These are phyloP conservation scores for Hypoxylon rubiginosum DNA, from an alignment of 2,329 filamentous ascomycete genomes.

Conservation along the genomic window DNA sequence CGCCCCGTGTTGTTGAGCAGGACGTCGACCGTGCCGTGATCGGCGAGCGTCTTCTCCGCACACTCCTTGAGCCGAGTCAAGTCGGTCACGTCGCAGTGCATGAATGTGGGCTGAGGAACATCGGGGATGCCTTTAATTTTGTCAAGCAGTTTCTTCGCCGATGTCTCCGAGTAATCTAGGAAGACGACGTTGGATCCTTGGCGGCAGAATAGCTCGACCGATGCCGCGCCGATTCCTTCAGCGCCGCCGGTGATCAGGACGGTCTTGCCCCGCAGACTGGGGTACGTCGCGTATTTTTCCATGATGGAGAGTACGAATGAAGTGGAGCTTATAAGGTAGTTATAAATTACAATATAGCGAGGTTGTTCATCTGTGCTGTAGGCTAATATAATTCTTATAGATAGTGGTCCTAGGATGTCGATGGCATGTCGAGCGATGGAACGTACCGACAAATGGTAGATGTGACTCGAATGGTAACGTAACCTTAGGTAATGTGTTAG, in stretches of 20 bases:
- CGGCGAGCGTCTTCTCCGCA: constrained; percentile 51
- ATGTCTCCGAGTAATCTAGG: constrained; percentile 56
- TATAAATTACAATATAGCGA: background rate
- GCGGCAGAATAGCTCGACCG: constrained; percentile 59
- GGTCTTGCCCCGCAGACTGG: constrained; percentile 56
- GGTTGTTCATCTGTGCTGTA: background rate
- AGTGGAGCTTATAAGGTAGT: background rate
- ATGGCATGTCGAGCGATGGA: too few relatives aligned
- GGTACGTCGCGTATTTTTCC: constrained; percentile 56
- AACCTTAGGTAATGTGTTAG: too few relatives aligned
- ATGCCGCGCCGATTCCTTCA: constrained; percentile 61
- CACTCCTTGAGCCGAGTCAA: constrained; percentile 52
- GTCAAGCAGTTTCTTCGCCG: constrained; percentile 51
- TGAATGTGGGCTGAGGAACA: constrained; percentile 53
- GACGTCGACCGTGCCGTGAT: constrained; percentile 50
- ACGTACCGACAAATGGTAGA: too few relatives aligned
- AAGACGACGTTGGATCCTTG: constrained; percentile 62
- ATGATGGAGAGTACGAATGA: constrained; percentile 11
- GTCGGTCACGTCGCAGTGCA: constrained; percentile 59
- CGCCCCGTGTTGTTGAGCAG: constrained; percentile 56
- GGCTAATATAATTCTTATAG: too few relatives aligned
- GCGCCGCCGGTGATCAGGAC: constrained; percentile 63
- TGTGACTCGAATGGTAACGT: too few relatives aligned
- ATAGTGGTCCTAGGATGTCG: too few relatives aligned
- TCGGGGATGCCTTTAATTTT: constrained; percentile 42